Conservation (phyloP, 2,329 filamentous ascomycete species). For the Diaporthe citrichinensis region DNA sequence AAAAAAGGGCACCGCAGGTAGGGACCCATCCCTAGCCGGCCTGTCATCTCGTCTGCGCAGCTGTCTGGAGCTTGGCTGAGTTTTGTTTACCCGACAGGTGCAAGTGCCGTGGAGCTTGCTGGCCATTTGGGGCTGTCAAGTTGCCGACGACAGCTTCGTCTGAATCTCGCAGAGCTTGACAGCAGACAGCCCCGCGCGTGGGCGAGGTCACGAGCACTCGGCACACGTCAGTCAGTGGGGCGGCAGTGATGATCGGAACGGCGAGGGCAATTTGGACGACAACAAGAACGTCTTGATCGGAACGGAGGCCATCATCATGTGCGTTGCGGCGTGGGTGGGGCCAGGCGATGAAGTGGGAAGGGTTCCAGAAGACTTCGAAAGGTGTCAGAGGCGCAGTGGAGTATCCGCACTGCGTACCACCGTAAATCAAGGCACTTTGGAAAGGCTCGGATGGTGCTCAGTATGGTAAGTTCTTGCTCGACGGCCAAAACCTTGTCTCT, state of each 20-base stretch:
- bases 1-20: neutral
- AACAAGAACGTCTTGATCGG: neutral
- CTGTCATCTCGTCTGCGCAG: constrained; percentile 25
- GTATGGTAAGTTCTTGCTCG: neutral
- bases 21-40: neutral
- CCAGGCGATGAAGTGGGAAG: neutral
- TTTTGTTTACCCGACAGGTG: constrained; percentile 14
- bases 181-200: neutral
- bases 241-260: constrained; percentile 11
- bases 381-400: neutral
- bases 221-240: constrained; percentile 34
- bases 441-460: constrained; percentile 5
- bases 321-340: neutral
- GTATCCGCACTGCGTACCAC: constrained; percentile 2
- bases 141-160: neutral
- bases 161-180: constrained; percentile 3
- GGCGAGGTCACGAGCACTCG: constrained; percentile 7
- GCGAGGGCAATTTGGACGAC: neutral
- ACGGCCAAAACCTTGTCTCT: constrained; percentile 23
- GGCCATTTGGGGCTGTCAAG: neutral
- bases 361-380: constrained; percentile 35
- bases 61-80: constrained; percentile 12
- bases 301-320: neutral
- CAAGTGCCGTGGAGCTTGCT: constrained; percentile 19
- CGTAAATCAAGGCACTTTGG: neutral